Base-by-base conservation (phyloP, 306 rosid species). In the Luffa acutangula region DNA sequence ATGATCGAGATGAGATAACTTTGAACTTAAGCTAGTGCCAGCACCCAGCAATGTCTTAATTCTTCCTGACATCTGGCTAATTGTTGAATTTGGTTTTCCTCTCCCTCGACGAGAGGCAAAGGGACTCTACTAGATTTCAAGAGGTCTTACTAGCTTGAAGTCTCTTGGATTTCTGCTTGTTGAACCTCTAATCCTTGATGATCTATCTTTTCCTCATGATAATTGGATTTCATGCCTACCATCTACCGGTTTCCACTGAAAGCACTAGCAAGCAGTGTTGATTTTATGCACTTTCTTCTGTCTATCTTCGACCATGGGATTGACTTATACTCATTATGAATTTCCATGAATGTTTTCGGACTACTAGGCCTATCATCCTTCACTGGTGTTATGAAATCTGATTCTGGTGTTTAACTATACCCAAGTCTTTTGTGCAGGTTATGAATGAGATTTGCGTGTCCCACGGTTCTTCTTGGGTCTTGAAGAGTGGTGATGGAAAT, bases 391-490 rank as follows among this genome's bases (percentile, higher is more conserved):
- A 42, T 8, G 54, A 9, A 43, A 43, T n/a, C 31, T 6, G 54
- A 33, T 31, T 46, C 8, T 78, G 18, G 14, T 21, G 58, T 34
- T 74, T 31, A 9, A 34, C 36, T 46, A 17, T 54, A 13, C 65
- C n/a, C 53, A 5, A 3, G 31, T 65, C 10, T 75, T 76, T 20
- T 41, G 8, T 79, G 48, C 96, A 94, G 98, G 96, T 91, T 36
- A 86, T 94, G 89, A 69, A 34, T 71, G 98, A 94, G 25, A 67
- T 94, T n/a, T 94, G 98, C 43, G 79, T 82, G 62, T 87, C 89
- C 66, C 88, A 42, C 54, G 97, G 93, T 73, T 89, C 96, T 41
- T 73, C 79, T 9, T 92, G 98, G 98, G 77, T 76, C 76, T 83
- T 92, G 89, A 92, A 78, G 86, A 87, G 88, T 25, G 91, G 89